These are phyloP conservation scores for Inonotus obliquus DNA, from an alignment of 1,284 basidiomycete genomes.

Conservation along the genomic window DNA sequence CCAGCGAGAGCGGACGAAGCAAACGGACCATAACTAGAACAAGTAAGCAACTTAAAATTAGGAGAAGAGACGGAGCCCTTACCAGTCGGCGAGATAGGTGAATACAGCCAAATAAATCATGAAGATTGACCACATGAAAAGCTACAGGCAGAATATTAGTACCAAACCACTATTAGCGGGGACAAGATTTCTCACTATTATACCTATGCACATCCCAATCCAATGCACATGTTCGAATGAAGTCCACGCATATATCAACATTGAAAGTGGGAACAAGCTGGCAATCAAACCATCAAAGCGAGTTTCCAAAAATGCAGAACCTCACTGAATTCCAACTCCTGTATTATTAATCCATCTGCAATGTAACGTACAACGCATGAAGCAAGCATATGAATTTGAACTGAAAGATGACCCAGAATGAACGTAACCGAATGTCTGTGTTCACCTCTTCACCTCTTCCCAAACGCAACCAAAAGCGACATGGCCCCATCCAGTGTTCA, in stretches of 20 bases:
- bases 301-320: too few relatives aligned
- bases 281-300: too few relatives aligned
- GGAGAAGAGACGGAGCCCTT: neutral
- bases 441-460: too few relatives aligned
- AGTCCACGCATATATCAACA: constrained; percentile 66
- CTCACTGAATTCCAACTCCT: too few relatives aligned
- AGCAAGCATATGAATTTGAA: too few relatives aligned
- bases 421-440: too few relatives aligned
- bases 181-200: constrained; percentile 36
- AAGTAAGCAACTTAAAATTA: constrained; percentile 19
- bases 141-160: constrained; percentile 25
- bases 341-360: too few relatives aligned
- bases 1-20: constrained; percentile 77
- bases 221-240: constrained; percentile 49
- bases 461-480: too few relatives aligned
- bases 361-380: too few relatives aligned
- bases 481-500: too few relatives aligned
- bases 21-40: constrained; percentile 58
- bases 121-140: constrained; percentile 53
- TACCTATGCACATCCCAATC: constrained; percentile 52
- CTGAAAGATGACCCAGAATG: too few relatives aligned
- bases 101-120: constrained; percentile 65
- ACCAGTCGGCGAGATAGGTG: constrained; percentile 72
- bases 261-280: constrained; percentile 55
- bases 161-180: neutral